Evolutionary conservation across 768 basidiomycete species (phyloP).

Genomic region (Leucocoprinus leucothites): DNA sequence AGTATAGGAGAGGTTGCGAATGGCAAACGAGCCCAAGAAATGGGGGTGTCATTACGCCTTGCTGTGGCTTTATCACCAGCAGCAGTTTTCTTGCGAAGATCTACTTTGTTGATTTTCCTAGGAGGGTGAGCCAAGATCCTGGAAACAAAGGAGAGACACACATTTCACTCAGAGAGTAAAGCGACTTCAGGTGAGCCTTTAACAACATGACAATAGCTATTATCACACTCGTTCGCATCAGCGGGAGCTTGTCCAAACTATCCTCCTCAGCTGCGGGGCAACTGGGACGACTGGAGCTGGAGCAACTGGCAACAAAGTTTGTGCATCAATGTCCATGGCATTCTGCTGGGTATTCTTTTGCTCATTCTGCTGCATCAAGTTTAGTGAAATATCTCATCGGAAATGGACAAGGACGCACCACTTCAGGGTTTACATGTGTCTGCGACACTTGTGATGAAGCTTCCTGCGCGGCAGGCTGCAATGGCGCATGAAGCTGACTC

Average conservation of each 20-base stretch:
- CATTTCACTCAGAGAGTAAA: slow-evolving; percentile 93
- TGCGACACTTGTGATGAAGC: neutral
- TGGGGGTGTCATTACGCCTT: slow-evolving; percentile 56
- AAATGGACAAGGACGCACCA: slow-evolving; percentile 14
- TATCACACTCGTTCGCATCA: slow-evolving; percentile 70
- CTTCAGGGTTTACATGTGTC: slow-evolving; percentile 14
- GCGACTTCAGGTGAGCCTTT: slow-evolving; percentile 77
- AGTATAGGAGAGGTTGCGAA: slow-evolving; percentile 59
- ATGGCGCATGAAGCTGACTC: slow-evolving; percentile 47
- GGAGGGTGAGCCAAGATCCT: neutral
- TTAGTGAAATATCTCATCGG: no score
- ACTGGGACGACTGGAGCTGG: neutral
- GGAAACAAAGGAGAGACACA: slow-evolving; percentile 34
- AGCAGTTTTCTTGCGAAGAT: slow-evolving; percentile 84
- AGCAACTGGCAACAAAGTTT: neutral
- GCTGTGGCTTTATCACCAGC: slow-evolving; percentile 79
- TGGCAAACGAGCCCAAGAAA: slow-evolving; percentile 74
- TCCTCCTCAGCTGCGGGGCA: neutral
- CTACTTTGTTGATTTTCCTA: slow-evolving; percentile 91
- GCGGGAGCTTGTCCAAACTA: slow-evolving; percentile 20
- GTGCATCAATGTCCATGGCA: slow-evolving; percentile 17
- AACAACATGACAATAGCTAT: slow-evolving; percentile 85
- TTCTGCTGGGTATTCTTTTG: slow-evolving; percentile 11
- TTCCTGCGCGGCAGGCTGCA: slow-evolving; percentile 12
- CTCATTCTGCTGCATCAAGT: neutral